A percentile compares a stretch with the other conserved stretches of the same genome.
Evolutionary conservation across 441 rosid genomes (phyloP).

Genomic region (Pelargonium australe): DNA sequence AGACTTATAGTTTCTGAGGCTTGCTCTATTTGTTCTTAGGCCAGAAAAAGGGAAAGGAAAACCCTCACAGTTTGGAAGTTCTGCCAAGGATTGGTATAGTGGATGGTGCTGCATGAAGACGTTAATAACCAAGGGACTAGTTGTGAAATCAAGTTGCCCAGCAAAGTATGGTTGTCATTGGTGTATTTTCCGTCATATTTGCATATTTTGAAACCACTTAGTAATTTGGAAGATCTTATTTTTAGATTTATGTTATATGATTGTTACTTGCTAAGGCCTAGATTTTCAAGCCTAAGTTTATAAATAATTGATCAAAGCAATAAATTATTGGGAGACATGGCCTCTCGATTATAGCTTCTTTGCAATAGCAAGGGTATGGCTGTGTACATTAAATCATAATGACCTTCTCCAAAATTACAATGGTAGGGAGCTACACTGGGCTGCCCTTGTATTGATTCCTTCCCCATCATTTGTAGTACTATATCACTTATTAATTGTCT

Average conservation of each 20-base stretch:
- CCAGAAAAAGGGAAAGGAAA: conserved; percentile 79
- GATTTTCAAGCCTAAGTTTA: neutral
- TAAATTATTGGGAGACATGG: no score
- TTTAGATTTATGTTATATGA: neutral
- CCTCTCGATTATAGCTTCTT: no score
- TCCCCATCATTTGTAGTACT: no score
- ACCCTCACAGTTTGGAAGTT: conserved; percentile 57
- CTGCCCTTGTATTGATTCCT: no score
- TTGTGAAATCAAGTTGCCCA: conserved; percentile 83
- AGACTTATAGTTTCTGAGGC: conserved; percentile 10
- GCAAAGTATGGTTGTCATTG: conserved; percentile 54
- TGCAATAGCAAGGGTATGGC: no score
- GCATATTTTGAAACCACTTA: neutral
- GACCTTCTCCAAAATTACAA: no score
- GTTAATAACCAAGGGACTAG: conserved; percentile 71
- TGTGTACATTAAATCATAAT: no score
- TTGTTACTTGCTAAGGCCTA: neutral
- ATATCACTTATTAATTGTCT: no score
- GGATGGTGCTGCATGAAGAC: conserved; percentile 95
- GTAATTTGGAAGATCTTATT: neutral
- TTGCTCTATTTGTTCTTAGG: conserved; percentile 33
- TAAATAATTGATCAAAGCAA: no score
- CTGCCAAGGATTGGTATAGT: conserved; percentile 74
- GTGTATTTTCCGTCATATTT: neutral
- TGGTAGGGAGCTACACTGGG: no score